Evolutionary conservation across 148 eudicot species (phyloP), one percentile per base, ranked within the genome.

Genomic region (Pharnaceum exiguum): DNA sequence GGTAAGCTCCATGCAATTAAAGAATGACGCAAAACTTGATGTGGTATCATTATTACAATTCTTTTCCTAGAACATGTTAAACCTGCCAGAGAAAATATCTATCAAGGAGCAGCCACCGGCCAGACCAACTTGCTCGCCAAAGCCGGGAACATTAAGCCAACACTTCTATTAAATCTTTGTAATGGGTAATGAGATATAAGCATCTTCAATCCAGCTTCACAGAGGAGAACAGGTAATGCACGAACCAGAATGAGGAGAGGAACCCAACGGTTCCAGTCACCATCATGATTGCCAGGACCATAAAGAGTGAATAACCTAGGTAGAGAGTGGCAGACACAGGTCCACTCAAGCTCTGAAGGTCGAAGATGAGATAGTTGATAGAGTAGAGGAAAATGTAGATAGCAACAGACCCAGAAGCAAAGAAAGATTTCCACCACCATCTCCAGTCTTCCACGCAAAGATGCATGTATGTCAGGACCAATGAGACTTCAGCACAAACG

Each of bases 341-440:
- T 10, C 95, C 87, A 15, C 90, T 87, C 72, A 87, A 65, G 61
- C 87, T 87, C 95, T 73, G 83, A 9, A 87, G 87, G 47, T 83
- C 95, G 30, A 84, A 83, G 26, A 83, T 60, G 17, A 87, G 85
- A 62, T 87, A 87, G 70, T 87, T 87, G 46, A 87, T 42, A 4
- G 87, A 84, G 63, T 87, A 83, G 24, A 87, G 50, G 74, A 87
- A 87, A 46, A 87, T 87, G 85, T 87, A 87, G 15, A 87, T 62
- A 30, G 95, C 90, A 35, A 87, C 95, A 0, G 95, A 87, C 15
- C 90, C 90, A 5, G 95, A 87, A 59, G 95, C 87, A 62, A 87
- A 87, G 76, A 83, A 86, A 11, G 90, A 87, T 67, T 87, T 87
- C 87, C 95, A 87, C 95, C 95, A 87, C 90, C 87, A 87, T 38